Base-by-base conservation (phyloP, 139 green algal species). In the Limnomonas spitsbergensis region DNA sequence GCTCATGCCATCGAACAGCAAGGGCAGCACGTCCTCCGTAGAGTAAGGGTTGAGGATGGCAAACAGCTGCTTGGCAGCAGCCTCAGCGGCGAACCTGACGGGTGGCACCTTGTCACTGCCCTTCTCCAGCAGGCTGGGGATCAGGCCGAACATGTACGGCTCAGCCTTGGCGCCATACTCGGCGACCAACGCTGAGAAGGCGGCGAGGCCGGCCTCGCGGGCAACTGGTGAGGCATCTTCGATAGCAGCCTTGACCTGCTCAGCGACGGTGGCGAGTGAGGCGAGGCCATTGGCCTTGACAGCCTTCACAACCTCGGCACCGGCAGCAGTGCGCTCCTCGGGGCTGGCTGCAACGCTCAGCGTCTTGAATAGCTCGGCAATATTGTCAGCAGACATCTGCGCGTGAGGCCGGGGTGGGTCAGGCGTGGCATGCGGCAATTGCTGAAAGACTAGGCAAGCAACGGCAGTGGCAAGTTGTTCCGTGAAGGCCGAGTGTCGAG, bases 1-100 rank as follows among this genome's bases (percentile, higher is more conserved):
- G 4, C 87, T 83, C 84, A 96, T 91, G 38, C 76, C 88, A 42
- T 91, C 86, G 38, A 95, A 87, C 53, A 95, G 79, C 32, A 72
- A 72, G 20, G 88, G 86, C 82, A 95, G 72, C 4, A 66, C 70
- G 27, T 67, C 27, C 24, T 61, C 9, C 9, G 40, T 66, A 4
- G 70, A 61, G 40, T 67, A 77, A 4, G 83, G 79, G 76, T 81
- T 77, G 31, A 87, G 54, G 39, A 75, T 32, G 4, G 67, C 75
- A 6, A 74, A 47, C 38, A 84, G 53, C 20, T 78, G 70, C 39
- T 78, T 80, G 36, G 75, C 82, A 29, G 88, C 88, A 32, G 56
- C 73, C 34, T 83, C 81, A 36, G 91, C 90, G 37, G 87, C 87
- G 24, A 53, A 66, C n/a, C 83, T 80, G 24, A 93, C 85, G 31